These are phyloP conservation scores for Centella asiatica DNA, from an alignment of 129 eudicot genomes.

Conservation along the genomic window DNA sequence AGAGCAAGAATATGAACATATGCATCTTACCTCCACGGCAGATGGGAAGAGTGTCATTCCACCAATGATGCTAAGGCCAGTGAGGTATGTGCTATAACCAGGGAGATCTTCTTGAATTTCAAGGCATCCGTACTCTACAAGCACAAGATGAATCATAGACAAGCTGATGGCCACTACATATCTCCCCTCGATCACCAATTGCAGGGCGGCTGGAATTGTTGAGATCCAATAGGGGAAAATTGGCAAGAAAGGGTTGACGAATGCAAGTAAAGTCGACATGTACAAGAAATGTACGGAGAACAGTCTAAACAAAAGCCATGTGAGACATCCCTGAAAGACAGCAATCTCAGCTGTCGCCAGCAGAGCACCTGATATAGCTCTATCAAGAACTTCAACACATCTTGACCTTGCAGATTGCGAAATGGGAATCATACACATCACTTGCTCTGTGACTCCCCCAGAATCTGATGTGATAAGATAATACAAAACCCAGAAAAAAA, in stretches of 20 bases:
- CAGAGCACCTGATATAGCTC: slow-evolving; percentile 75
- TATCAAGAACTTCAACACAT: slow-evolving; percentile 84
- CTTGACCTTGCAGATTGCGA: slow-evolving; percentile 56
- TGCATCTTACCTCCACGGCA: slow-evolving; percentile 71
- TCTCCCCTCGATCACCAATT: slow-evolving; percentile 74
- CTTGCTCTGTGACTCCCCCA: slow-evolving; percentile 97
- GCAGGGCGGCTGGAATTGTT: slow-evolving; percentile 74
- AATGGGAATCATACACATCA: slow-evolving; percentile 63
- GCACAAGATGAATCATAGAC: slow-evolving; percentile 62
- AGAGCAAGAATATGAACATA: background rate
- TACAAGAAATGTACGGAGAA: slow-evolving; percentile 81
- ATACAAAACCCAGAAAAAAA: slow-evolving; percentile 86
- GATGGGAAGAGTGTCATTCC: slow-evolving; percentile 90
- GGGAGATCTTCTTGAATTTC: slow-evolving; percentile 84
- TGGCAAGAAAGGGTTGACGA: slow-evolving; percentile 76
- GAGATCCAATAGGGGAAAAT: slow-evolving; percentile 69
- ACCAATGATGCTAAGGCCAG: slow-evolving; percentile 95
- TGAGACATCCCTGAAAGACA: slow-evolving; percentile 85
- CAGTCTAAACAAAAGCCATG: slow-evolving; percentile 83
- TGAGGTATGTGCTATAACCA: slow-evolving; percentile 76
- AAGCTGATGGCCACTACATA: slow-evolving; percentile 54
- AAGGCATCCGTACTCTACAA: slow-evolving; percentile 65
- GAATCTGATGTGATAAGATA: slow-evolving; percentile 82
- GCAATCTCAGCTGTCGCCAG: slow-evolving; percentile 89
- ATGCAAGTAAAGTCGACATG: slow-evolving; percentile 78